Evolutionary conservation across 1,139 yeast species (phyloP), one percentile per base, ranked within the genome.

Genomic region (Geotrichum klebahnii): DNA sequence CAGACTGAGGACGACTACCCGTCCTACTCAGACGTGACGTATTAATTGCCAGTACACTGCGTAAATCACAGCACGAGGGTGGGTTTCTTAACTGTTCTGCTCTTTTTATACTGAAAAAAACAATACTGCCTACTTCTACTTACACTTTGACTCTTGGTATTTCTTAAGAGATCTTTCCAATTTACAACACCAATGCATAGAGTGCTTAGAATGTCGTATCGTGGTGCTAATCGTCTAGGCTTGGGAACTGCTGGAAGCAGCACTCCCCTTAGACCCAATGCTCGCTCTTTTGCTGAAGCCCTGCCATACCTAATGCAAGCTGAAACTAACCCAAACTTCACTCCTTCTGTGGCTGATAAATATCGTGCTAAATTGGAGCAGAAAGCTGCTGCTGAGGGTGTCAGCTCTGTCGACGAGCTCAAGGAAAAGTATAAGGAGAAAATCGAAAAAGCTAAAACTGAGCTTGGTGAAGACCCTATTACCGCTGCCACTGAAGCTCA

Each of bases 321-420:
- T n/a, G 29, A 20, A 12, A 19, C 37, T 3, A 41, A 31, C 35
- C 46, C 52, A 29, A 36, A 44, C 29, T 42, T 42, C 12, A 48
- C 53, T 26, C 40, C 41, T n/a, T 53, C 52, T 20, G 55, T 53
- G 16, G 43, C 52, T 14, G 59, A 52, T 22, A 53, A 60, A 52
- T 76, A 76, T 57, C 61, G 64, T 45, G 72, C 63, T 5, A 74
- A 80, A 61, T 66, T 82, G 42, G 71, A 74, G 39, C 61, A 69
- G 47, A 76, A 72, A 59, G 86, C 85, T 1, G 65, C 45, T n/a
- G 37, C 43, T 23, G 55, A 52, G 38, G 82, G 81, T 9, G 71
- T 73, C 5, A 60, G 69, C 2, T 69, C 76, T 38, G 70, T 86
- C 2, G 81, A 80, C 9, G 86, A 85, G 54, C 71, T 90, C 57